Base-by-base conservation (phyloP, 2,329 filamentous ascomycete species). In the Trichoderma cornu-damae region DNA sequence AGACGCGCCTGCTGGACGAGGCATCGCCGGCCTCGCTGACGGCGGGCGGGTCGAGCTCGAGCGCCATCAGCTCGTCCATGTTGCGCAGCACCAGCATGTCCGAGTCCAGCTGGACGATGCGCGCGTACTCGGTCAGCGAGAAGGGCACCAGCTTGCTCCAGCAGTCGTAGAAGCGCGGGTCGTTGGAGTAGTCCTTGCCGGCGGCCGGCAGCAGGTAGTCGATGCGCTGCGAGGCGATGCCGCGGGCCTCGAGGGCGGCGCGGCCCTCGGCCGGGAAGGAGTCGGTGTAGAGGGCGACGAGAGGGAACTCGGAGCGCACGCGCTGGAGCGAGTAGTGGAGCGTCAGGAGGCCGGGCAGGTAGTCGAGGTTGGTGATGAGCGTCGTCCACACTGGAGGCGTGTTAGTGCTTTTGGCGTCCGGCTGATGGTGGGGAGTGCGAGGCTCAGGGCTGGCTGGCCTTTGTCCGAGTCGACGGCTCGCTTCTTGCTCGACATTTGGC, bases 11-110 rank as follows among this genome's bases (percentile, higher is more conserved):
- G 20, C 87, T 65, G 1, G 58, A 56, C 3, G 49, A 37, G 34
- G 57, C 47, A n/a, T 63, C 50, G 22, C 61, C 62, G 3, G 59
- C 58, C 28, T 61, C 65, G 40, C 61, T 62, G 42, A 72, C 47
- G 8, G 59, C 35, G 1, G 64, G 65, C 30, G 75, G 67, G 70
- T 93, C 89, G 44, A 95, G 81, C 60, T 82, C 75, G 49, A 96
- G 65, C n/a, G 89, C 84, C 89, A 96, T 95, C 63, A 96, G 76
- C 75, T 95, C 90, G 70, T 96, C 91, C 89, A 96, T 96, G 72
- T 95, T 95, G 66, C 79, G 79, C 62, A 86, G 73, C 6, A 90
- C 84, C 50, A 96, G 75, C 90, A 96, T 96, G 74, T 96, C 91
- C 67, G 86, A 88, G 73, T 96, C 91, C 55, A 96, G 79, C 73